phyloP scores from a whole-genome alignment of 805 yeast species.

The Yarrowia deformans region DNA sequence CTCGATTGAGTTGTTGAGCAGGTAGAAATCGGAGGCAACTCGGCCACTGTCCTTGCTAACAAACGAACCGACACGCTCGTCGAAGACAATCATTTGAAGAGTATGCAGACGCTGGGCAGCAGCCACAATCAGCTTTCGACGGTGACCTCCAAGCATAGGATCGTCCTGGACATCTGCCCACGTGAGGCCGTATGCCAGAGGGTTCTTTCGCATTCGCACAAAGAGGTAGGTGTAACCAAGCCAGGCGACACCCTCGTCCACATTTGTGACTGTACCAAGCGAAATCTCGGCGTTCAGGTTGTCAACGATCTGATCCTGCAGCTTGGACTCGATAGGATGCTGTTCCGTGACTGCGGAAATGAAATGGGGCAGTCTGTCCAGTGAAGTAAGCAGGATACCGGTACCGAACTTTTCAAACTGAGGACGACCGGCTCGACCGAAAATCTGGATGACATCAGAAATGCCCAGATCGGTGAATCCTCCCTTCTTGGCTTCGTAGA shows the following conservation, averaged over 20 bases:
- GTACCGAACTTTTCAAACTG: slow-evolving; percentile 93
- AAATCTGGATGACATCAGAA: slow-evolving; percentile 95
- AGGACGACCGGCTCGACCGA: slow-evolving; percentile 99
- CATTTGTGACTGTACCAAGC: slow-evolving; percentile 90
- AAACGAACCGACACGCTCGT: slow-evolving; percentile 80
- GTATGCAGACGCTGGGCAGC: slow-evolving; percentile 87
- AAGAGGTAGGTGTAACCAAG: slow-evolving; percentile 94
- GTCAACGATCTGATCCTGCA: slow-evolving; percentile 81
- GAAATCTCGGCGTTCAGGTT: slow-evolving; percentile 96
- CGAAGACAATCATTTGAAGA: slow-evolving; percentile 92
- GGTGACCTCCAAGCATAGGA: slow-evolving; percentile 73
- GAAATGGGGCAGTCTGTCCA: slow-evolving; percentile 84
- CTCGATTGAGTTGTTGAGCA: slow-evolving; percentile 84
- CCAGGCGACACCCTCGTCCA: slow-evolving; percentile 96
- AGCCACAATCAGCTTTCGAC: slow-evolving; percentile 75
- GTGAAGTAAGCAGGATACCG: slow-evolving; percentile 85
- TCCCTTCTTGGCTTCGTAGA: slow-evolving; percentile 92
- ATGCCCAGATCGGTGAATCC: slow-evolving; percentile 94
- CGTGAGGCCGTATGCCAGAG: slow-evolving; percentile 87
- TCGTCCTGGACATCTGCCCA: slow-evolving; percentile 87
- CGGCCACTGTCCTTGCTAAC: slow-evolving; percentile 90
- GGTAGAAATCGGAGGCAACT: slow-evolving; percentile 91
- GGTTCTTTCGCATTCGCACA: slow-evolving; percentile 94
- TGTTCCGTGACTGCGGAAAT: slow-evolving; percentile 90
- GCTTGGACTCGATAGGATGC: slow-evolving; percentile 91